Evolutionary conservation across 768 basidiomycete genomes (phyloP).

Genomic region (Phylloporus rhodoxanthus): DNA sequence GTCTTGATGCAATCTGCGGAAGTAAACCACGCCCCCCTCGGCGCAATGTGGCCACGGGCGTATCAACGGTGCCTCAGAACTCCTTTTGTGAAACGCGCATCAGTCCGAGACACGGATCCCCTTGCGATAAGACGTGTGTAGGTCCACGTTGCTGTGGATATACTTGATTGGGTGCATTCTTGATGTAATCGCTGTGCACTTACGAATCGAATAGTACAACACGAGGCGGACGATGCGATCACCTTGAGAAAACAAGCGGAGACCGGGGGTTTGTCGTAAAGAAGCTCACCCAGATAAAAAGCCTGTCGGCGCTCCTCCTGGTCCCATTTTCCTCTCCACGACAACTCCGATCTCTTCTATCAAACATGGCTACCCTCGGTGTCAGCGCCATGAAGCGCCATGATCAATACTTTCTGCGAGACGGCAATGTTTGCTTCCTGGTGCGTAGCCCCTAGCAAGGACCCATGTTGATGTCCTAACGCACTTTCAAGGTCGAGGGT

Average conservation of each 20-base stretch:
- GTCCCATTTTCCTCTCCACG: not conserved
- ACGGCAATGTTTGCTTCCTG: conserved; percentile 49
- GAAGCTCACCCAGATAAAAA: conserved; percentile 15
- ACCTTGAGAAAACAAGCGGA: conserved; percentile 12
- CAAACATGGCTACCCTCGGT: conserved; percentile 4
- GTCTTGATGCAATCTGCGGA: conserved; percentile 8
- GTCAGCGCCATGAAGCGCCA: conserved; percentile 21
- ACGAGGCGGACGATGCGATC: conserved; percentile 9
- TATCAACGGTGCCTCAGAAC: not conserved
- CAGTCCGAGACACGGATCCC: conserved; percentile 9
- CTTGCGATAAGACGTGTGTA: conserved; percentile 10
- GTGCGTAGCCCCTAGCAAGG: conserved; percentile 31
- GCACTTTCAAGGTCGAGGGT: conserved; percentile 28
- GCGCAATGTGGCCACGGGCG: not conserved
- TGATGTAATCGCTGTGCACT: too few relatives aligned
- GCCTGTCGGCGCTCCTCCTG: not conserved
- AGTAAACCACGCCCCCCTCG: not conserved
- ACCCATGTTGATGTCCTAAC: not conserved
- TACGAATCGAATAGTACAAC: not conserved
- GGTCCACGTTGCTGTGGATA: conserved; percentile 16
- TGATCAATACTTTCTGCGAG: conserved; percentile 44
- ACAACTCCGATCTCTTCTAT: not conserved
- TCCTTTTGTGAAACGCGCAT: not conserved
- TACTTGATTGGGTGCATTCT: not conserved
- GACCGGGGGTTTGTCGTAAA: not conserved